Conservation (phyloP, 306 rosid species). For the Acacia melanoxylon region DNA sequence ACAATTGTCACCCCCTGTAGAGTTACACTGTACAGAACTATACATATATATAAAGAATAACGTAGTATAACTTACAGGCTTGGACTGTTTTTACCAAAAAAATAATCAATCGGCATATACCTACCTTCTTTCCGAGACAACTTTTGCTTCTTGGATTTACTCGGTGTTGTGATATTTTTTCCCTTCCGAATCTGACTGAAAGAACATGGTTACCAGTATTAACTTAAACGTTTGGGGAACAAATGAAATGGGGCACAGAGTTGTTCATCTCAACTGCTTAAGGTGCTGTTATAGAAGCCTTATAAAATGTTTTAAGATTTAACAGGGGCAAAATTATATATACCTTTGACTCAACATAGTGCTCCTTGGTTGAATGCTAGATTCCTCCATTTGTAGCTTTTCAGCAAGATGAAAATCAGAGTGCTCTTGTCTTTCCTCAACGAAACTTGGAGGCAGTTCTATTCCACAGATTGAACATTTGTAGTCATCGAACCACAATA, state of each 20-base stretch:
- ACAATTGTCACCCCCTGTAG: not conserved
- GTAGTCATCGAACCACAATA: slow-evolving; percentile 75
- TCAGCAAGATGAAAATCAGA: slow-evolving; percentile 90
- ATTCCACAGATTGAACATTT: slow-evolving; percentile 80
- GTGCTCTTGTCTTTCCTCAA: slow-evolving; percentile 86
- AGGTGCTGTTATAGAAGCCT: not conserved
- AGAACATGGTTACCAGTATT: slow-evolving; percentile 19
- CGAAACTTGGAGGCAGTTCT: slow-evolving; percentile 79
- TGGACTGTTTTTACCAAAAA: slow-evolving; percentile 62
- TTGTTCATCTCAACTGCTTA: slow-evolving; percentile 1
- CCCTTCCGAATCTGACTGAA: slow-evolving; percentile 51
- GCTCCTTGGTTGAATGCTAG: slow-evolving; percentile 42
- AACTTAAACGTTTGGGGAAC: slow-evolving; percentile 7
- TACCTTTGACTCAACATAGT: slow-evolving; percentile 51
- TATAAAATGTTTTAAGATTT: not conserved
- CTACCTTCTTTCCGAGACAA: slow-evolving; percentile 55
- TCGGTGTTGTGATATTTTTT: slow-evolving; percentile 26
- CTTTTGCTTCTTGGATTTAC: slow-evolving; percentile 69
- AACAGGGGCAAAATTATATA: not conserved
- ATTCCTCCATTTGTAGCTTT: slow-evolving; percentile 85
- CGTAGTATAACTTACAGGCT: slow-evolving; percentile 33
- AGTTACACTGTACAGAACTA: slow-evolving; percentile 29
- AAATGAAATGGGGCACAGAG: not conserved
- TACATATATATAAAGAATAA: slow-evolving; percentile 17
- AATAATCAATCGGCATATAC: slow-evolving; percentile 66